Evolutionary conservation across 371 early-diverging fungal species (phyloP).

Genomic region (Mucor velutinosus): DNA sequence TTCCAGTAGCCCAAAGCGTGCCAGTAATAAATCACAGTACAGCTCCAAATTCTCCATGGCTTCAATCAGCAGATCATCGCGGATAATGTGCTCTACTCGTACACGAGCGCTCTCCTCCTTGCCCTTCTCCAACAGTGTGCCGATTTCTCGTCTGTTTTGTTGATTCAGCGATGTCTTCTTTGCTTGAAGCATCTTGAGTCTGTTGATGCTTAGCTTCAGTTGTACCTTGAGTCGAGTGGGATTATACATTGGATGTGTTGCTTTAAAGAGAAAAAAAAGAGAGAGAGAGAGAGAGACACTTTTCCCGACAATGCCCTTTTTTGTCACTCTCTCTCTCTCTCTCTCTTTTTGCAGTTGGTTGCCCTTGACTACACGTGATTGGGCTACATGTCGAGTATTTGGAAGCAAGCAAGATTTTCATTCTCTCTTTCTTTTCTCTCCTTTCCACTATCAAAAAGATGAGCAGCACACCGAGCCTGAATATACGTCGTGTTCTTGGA

Average conservation of each 20-base stretch:
- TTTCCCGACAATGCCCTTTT: not conserved
- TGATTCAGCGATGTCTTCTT: constrained; percentile 82
- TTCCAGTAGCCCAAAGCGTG: constrained; percentile 88
- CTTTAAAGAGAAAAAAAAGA: not conserved
- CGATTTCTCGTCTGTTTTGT: constrained; percentile 82
- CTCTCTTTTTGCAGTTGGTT: not conserved
- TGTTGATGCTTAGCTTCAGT: constrained; percentile 81
- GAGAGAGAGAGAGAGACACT: not conserved
- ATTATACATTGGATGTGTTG: constrained; percentile 46
- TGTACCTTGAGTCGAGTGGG: constrained; percentile 80
- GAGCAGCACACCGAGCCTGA: constrained; percentile 1
- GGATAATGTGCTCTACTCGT: constrained; percentile 90
- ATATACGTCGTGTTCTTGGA: constrained; percentile 7
- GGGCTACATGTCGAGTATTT: not conserved
- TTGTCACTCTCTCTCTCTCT: too few relatives aligned
- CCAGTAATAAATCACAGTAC: constrained; percentile 85
- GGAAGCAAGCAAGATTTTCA: not conserved
- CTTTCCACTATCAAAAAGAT: not conserved
- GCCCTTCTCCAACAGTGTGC: constrained; percentile 74
- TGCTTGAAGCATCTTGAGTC: constrained; percentile 86
- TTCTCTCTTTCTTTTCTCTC: not conserved
- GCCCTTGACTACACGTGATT: not conserved
- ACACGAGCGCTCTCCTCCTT: constrained; percentile 90
- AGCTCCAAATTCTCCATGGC: constrained; percentile 92
- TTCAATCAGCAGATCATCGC: constrained; percentile 89